phyloP scores from a whole-genome alignment of 2,329 filamentous ascomycete species.

The Ustilaginoidea virens region DNA sequence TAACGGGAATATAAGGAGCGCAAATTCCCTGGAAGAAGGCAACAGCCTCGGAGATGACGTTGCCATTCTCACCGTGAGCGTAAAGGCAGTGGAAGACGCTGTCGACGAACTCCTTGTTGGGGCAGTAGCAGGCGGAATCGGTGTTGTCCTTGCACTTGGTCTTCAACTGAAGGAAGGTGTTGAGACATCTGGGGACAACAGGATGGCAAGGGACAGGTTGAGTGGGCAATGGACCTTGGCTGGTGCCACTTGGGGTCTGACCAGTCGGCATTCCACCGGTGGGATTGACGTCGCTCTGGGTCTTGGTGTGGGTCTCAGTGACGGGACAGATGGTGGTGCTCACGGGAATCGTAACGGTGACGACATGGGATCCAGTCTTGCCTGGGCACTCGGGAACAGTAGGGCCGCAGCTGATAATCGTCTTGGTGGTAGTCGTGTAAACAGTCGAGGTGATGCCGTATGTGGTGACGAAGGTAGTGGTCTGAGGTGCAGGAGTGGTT shows the following conservation, averaged over 20 bases:
- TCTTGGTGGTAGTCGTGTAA: slow-evolving; percentile 32
- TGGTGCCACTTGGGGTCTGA: too few species aligned
- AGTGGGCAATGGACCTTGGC: too few species aligned
- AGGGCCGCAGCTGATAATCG: slow-evolving; percentile 33
- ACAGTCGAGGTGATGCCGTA: slow-evolving; percentile 33
- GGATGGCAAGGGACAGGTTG: slow-evolving; percentile 36
- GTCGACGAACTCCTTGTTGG: slow-evolving; percentile 56
- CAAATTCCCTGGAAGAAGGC: slow-evolving; percentile 88
- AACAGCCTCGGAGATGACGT: slow-evolving; percentile 54
- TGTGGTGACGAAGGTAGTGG: slow-evolving; percentile 15
- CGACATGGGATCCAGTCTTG: slow-evolving; percentile 28
- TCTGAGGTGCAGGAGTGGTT: slow-evolving; percentile 4
- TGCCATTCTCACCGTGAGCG: slow-evolving; percentile 53
- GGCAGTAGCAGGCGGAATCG: slow-evolving; percentile 77
- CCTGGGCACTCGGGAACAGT: slow-evolving; percentile 36
- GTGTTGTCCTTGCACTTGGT: slow-evolving; percentile 66
- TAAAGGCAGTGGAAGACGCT: slow-evolving; percentile 71
- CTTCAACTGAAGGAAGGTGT: slow-evolving; percentile 68
- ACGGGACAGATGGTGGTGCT: slow-evolving; percentile 48
- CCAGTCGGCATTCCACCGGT: slow-evolving; percentile 7
- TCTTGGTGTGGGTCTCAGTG: slow-evolving; percentile 31
- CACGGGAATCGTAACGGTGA: slow-evolving; percentile 38
- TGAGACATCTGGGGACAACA: slow-evolving; percentile 75
- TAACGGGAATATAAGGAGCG: slow-evolving; percentile 53
- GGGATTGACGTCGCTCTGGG: slow-evolving; percentile 4